phyloP scores from a whole-genome alignment of 345 rosid species.

The Eucalyptus regnans region DNA sequence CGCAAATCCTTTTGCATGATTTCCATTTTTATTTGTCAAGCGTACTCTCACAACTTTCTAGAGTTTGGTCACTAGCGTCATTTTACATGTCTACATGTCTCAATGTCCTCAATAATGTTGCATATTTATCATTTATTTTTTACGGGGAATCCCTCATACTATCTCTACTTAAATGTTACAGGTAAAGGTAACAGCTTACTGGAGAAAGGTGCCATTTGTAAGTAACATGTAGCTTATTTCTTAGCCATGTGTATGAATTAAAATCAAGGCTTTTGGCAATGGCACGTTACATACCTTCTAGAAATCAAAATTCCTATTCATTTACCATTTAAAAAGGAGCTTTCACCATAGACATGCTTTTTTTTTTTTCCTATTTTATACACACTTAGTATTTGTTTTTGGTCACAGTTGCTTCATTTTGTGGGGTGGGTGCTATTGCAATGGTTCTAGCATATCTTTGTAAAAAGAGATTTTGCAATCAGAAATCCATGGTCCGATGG shows the following conservation, averaged over 20 bases:
- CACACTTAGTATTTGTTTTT: not conserved
- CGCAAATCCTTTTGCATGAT: not conserved
- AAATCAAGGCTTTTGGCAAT: not conserved
- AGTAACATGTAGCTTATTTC: not conserved
- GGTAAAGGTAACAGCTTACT: not conserved
- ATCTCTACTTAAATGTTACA: not conserved
- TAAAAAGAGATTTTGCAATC: not conserved
- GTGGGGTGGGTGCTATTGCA: not conserved
- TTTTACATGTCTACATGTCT: not conserved
- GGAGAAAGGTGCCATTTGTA: not conserved
- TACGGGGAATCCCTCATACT: not conserved
- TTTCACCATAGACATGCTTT: not conserved
- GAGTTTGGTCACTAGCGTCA: not conserved
- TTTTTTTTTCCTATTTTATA: not conserved
- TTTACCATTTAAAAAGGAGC: not conserved
- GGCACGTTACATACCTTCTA: not conserved
- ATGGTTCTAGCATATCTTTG: not conserved
- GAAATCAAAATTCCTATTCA: not conserved
- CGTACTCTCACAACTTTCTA: not conserved
- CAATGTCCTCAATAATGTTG: not conserved
- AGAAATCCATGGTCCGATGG: not conserved
- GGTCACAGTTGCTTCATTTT: not conserved
- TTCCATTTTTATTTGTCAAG: not conserved
- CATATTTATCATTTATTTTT: too few relatives aligned
- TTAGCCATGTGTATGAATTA: not conserved